Base-by-base conservation (phyloP, 2,329 filamentous ascomycete species). In the Arthrobotrys pseudoclavata region DNA sequence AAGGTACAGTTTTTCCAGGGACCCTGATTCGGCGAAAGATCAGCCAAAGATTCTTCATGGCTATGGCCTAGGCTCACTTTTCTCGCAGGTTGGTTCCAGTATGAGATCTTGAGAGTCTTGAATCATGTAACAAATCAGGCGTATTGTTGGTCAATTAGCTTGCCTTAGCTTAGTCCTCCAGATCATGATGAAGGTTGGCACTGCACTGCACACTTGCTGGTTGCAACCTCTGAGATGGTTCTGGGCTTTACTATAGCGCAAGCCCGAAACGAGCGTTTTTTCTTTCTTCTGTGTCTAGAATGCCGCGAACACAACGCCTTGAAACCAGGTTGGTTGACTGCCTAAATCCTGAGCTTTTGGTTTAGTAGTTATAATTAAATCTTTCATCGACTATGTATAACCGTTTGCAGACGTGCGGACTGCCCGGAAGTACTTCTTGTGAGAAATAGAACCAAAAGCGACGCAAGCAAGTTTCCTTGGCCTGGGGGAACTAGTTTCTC, bases 391-490 rank as follows among this genome's bases (percentile, higher is more conserved):
- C 63, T 24, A n/a, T 31, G 7, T 3, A 3, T 31, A 40, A 10
- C n/a, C 63, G 42, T 68, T 68, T 37, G 53, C 60, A 57, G 48
- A 47, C 69, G 61, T 53, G 47, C 61, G 24, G 45, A 68, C 69
- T 62, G 62, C 62, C 50, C 57, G 24, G 34, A 34, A 47, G 69
- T 66, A 34, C 57, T 15, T 63, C 68, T 71, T 55, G 68, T 64
- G 68, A 75, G 60, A 75, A 34, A 75, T 75, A 50, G 70, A 45
- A 75, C 62, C 69, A 74, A 74, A 74, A 74, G 69, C 60, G 69
- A 68, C 62, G 70, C 70, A 63, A 45, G 61, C 18, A 9, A 34
- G 37, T 62, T 62, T 37, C 13, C 15, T 40, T 53, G 18, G 40
- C 15, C 52, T 48, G 47, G 50, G 66, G 52, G 48, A 42, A 48